These are phyloP conservation scores for Tillandsia fasciculata DNA, from an alignment of 176 grass and related monocot genomes.

Conservation along the genomic window DNA sequence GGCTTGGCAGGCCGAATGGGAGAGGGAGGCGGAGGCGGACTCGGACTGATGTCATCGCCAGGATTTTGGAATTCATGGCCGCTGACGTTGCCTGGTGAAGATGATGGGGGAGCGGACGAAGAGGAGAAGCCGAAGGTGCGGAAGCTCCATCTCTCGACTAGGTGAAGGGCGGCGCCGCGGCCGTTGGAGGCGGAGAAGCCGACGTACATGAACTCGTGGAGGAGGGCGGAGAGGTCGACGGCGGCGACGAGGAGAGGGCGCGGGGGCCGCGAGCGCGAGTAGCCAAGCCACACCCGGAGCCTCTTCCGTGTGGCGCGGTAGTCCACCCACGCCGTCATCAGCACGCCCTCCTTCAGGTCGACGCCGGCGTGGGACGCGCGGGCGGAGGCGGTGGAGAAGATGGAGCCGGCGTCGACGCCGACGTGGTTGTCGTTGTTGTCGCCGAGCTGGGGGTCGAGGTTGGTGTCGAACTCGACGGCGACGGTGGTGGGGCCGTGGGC, in stretches of 20 bases:
- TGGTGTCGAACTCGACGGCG: conserved; percentile 35
- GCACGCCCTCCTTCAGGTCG: neutral
- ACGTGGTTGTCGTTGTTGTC: conserved; percentile 42
- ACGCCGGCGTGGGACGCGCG: conserved; percentile 23
- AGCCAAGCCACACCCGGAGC: conserved; percentile 18
- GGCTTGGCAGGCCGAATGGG: no score
- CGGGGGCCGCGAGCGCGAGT: conserved; percentile 1
- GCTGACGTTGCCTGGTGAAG: neutral
- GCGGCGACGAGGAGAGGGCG: conserved; percentile 23
- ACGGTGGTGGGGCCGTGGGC: neutral
- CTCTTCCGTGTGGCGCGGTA: neutral
- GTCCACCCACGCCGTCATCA: conserved; percentile 15
- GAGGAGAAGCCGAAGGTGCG: no score
- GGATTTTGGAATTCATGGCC: no score
- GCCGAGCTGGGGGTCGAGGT: conserved; percentile 18
- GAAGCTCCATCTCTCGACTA: no score
- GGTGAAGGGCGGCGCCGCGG: no score
- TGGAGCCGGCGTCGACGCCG: conserved; percentile 25
- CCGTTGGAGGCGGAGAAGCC: conserved; percentile 7
- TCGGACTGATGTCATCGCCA: no score
- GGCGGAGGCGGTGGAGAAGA: conserved; percentile 13
- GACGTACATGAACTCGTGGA: conserved; percentile 13
- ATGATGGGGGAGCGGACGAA: no score
- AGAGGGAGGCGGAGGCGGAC: no score
- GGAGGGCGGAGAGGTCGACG: conserved; percentile 23